phyloP scores from a whole-genome alignment of 768 basidiomycete species.

The Collybiopsis luxurians region DNA sequence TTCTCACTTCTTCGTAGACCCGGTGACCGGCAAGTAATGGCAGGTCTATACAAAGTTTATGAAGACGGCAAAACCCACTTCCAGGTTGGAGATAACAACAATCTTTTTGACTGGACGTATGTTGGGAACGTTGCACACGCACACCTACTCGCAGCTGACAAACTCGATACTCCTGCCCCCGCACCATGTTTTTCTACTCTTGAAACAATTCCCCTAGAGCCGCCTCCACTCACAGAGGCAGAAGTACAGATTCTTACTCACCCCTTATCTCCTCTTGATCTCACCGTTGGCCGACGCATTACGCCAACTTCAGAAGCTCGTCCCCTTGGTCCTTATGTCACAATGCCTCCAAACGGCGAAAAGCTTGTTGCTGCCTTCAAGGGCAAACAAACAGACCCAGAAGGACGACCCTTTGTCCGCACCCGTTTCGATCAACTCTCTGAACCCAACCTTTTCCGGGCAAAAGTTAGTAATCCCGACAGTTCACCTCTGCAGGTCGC shows the following conservation, averaged over 20 bases:
- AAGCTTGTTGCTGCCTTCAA: conserved; percentile 57
- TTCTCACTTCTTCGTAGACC: conserved; percentile 61
- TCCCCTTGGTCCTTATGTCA: conserved; percentile 80
- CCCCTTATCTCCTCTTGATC: conserved; percentile 58
- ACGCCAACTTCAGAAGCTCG: conserved; percentile 80
- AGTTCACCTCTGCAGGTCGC: conserved; percentile 73
- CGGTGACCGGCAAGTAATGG: conserved; percentile 85
- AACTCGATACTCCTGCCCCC: conserved; percentile 56
- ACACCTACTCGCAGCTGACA: conserved; percentile 92
- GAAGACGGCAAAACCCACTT: conserved; percentile 82
- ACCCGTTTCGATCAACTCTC: conserved; percentile 83
- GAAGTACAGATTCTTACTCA: conserved; percentile 42
- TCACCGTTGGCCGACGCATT: conserved; percentile 61
- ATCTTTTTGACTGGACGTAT: conserved; percentile 95
- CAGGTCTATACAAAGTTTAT: conserved; percentile 77
- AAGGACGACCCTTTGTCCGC: conserved; percentile 58
- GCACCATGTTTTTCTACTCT: conserved; percentile 34
- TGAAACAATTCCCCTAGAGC: conserved; percentile 30
- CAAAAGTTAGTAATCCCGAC: conserved; percentile 41
- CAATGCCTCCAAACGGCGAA: conserved; percentile 55
- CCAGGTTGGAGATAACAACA: conserved; percentile 92
- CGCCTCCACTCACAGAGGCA: conserved; percentile 37
- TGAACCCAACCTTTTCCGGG: conserved; percentile 49
- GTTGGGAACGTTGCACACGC: conserved; percentile 94
- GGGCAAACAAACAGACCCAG: conserved; percentile 32